Percentiles rank a stretch among this genome's conserved stretches.
These are phyloP conservation scores for Podila epigama DNA, from an alignment of 192 early-diverging fungal genomes.

Conservation along the genomic window DNA sequence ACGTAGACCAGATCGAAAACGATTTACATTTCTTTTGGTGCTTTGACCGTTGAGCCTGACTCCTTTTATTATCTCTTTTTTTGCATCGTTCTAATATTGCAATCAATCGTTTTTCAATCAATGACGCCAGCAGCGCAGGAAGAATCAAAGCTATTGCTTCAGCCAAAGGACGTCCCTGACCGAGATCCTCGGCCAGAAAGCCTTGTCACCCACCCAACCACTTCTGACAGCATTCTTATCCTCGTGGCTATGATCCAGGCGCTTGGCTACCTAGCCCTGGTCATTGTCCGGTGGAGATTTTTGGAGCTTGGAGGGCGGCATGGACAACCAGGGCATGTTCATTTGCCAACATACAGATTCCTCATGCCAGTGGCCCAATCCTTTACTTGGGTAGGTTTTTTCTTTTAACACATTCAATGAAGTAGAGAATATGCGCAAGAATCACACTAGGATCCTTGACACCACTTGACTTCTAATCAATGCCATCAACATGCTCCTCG, in stretches of 20 bases:
- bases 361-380: slow-evolving; percentile 45
- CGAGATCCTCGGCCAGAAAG: slow-evolving; percentile 32
- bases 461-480: too few species aligned
- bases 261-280: slow-evolving; percentile 19
- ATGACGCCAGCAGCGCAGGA: slow-evolving; percentile 11
- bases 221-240: slow-evolving; percentile 20
- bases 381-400: slow-evolving; percentile 46
- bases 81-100: too few species aligned
- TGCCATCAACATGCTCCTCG: too few species aligned
- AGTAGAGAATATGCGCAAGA: too few species aligned
- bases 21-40: too few species aligned
- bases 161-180: slow-evolving; percentile 28
- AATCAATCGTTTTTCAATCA: slow-evolving; percentile 15
- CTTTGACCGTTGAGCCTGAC: too few species aligned
- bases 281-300: slow-evolving; percentile 35
- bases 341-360: slow-evolving; percentile 39
- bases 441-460: too few species aligned
- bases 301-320: slow-evolving; percentile 33
- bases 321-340: slow-evolving; percentile 42
- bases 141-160: slow-evolving; percentile 14
- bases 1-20: too few species aligned
- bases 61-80: too few species aligned
- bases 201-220: slow-evolving; percentile 44
- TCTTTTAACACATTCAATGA: too few species aligned
- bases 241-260: slow-evolving; percentile 39